Conservation (phyloP, 1,284 basidiomycete species). For the Rhodotorula sp. region DNA sequence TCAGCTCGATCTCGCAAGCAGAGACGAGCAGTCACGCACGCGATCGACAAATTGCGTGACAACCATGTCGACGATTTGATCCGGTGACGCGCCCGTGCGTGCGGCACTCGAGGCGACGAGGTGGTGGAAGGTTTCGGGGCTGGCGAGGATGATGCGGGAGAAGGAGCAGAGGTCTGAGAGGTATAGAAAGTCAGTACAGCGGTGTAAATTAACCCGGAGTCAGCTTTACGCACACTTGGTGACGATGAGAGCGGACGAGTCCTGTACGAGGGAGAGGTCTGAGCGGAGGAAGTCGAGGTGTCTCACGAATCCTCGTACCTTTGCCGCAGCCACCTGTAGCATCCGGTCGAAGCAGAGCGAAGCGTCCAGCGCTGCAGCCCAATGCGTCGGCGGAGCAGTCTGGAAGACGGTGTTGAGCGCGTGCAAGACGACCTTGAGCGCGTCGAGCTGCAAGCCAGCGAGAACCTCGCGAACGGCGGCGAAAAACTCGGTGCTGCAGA, state of each 20-base stretch:
- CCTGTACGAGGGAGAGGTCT: slow-evolving; percentile 12
- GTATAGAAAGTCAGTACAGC: neutral
- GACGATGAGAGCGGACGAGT: slow-evolving; percentile 23
- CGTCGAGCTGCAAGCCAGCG: slow-evolving; percentile 38
- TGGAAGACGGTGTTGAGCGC: slow-evolving; percentile 35
- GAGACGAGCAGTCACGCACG: slow-evolving; percentile 15
- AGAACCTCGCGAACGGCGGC: slow-evolving; percentile 24
- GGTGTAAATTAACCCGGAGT: too few relatives aligned
- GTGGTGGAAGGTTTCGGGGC: slow-evolving; percentile 33
- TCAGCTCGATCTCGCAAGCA: too few relatives aligned
- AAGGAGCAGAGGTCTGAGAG: slow-evolving; percentile 39
- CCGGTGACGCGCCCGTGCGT: slow-evolving; percentile 16
- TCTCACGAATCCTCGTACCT: neutral
- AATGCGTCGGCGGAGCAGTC: slow-evolving; percentile 16
- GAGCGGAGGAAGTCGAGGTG: neutral
- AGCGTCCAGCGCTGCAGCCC: slow-evolving; percentile 34
- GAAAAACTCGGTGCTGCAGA: slow-evolving; percentile 15
- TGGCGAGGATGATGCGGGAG: slow-evolving; percentile 39
- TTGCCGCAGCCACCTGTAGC: slow-evolving; percentile 4
- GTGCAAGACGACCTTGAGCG: slow-evolving; percentile 41
- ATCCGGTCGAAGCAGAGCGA: slow-evolving; percentile 20
- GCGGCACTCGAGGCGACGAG: slow-evolving; percentile 31
- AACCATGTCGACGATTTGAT: slow-evolving; percentile 30
- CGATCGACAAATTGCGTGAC: slow-evolving; percentile 39
- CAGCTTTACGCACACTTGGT: slow-evolving; percentile 33